These are phyloP conservation scores for Vigna trinervia DNA, from an alignment of 306 rosid species.

Conservation along the genomic window DNA sequence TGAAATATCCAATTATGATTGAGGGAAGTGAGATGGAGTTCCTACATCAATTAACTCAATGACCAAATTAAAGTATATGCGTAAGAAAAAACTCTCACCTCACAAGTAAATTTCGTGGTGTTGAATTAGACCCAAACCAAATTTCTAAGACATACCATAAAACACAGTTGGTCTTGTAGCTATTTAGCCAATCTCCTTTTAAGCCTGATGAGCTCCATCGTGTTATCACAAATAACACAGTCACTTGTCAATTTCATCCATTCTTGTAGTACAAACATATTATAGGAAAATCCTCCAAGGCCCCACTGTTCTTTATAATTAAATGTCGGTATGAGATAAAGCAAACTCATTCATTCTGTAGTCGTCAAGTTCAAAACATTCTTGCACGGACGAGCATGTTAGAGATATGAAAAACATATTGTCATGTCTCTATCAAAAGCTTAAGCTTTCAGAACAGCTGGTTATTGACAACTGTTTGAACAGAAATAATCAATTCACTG, in stretches of 20 bases:
- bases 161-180: background rate
- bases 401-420: conserved; percentile 1
- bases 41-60: no score
- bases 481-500: conserved; percentile 12
- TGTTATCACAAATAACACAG: background rate
- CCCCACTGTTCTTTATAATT: conserved; percentile 7
- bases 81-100: no score
- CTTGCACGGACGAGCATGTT: conserved; percentile 5
- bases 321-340: background rate
- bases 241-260: conserved; percentile 15
- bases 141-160: background rate
- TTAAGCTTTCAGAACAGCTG: background rate
- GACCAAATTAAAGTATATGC: no score
- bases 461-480: conserved; percentile 16
- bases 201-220: background rate
- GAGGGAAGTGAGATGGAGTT: no score
- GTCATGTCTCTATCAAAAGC: conserved; percentile 1
- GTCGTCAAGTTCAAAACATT: conserved; percentile 9
- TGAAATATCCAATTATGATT: no score
- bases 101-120: no score
- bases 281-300: conserved; percentile 7
- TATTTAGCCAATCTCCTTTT: background rate
- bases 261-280: background rate
- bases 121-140: no score
- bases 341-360: background rate